Conservation (phyloP, 164 flowering plant species). For the Stephania yunnanensis region DNA sequence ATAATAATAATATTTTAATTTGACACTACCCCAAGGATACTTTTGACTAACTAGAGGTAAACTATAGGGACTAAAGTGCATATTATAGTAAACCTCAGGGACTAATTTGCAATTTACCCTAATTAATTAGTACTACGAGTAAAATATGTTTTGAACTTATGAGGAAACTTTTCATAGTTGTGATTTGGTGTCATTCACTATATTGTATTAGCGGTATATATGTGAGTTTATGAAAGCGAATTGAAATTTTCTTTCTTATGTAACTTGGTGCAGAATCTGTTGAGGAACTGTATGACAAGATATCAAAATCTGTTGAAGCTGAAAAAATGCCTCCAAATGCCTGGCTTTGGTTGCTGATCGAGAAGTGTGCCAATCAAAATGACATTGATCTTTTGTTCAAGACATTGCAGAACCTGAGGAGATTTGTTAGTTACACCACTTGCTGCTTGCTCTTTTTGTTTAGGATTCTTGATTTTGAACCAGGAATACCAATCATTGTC, state of each 20-base stretch:
- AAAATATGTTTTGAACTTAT: neutral
- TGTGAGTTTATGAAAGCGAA: neutral
- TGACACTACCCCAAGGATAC: too few species aligned
- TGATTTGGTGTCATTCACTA: neutral
- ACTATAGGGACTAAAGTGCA: too few species aligned
- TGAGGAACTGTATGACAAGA: slow-evolving; percentile 64
- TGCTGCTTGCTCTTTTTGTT: neutral
- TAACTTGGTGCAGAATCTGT: slow-evolving; percentile 45
- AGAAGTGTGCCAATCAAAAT: slow-evolving; percentile 51
- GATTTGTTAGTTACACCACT: slow-evolving; percentile 55
- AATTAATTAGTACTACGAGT: neutral
- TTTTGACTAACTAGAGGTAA: too few species aligned
- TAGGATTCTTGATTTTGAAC: neutral
- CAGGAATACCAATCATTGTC: neutral
- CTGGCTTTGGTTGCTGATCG: slow-evolving; percentile 69
- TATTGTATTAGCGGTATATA: neutral
- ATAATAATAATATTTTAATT: too few species aligned
- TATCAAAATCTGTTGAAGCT: slow-evolving; percentile 49
- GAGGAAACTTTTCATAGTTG: neutral
- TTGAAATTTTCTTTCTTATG: neutral
- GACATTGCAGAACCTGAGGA: slow-evolving; percentile 55
- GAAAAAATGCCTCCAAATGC: slow-evolving; percentile 79
- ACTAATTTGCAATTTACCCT: too few species aligned
- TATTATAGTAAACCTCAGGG: too few species aligned
- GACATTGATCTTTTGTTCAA: slow-evolving; percentile 74